Percentiles rank a stretch among this genome's conserved stretches.
These are phyloP conservation scores for Dactylellina sp. DNA, from an alignment of 2,329 filamentous ascomycete species.

Conservation along the genomic window DNA sequence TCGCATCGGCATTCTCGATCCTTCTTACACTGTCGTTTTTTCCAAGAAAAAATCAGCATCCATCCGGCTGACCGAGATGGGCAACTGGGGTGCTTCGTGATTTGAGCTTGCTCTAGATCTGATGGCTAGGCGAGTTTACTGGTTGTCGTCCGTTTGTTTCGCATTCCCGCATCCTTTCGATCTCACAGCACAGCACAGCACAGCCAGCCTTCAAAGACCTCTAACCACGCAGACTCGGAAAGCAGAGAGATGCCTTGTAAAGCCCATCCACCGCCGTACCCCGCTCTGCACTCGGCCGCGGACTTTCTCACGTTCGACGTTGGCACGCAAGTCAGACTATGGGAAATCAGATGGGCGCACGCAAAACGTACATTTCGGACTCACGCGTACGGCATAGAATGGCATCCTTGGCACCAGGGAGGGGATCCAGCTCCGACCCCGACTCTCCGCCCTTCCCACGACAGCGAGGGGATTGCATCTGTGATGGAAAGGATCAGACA, in stretches of 20 bases:
- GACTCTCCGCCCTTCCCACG: not conserved
- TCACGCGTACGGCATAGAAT: slow-evolving; percentile 7
- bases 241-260: slow-evolving; percentile 39
- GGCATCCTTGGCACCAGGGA: slow-evolving; percentile 15
- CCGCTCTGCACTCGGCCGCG: slow-evolving; percentile 35
- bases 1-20: not conserved
- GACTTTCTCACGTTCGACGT: slow-evolving; percentile 47
- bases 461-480: not conserved
- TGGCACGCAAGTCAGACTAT: slow-evolving; percentile 37
- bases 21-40: not conserved
- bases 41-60: not conserved
- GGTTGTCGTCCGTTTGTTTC: not conserved
- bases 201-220: not conserved
- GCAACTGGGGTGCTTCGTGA: not conserved
- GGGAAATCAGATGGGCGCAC: slow-evolving; percentile 46
- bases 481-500: slow-evolving; percentile 31
- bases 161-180: slow-evolving; percentile 9
- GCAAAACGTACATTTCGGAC: slow-evolving; percentile 16
- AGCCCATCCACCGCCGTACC: slow-evolving; percentile 49
- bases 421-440: not conserved
- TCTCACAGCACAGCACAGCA: not conserved
- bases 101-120: not conserved
- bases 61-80: too few species aligned
- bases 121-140: not conserved
- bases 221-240: not conserved